phyloP scores from a whole-genome alignment of 1,284 basidiomycete species.

The Termitomyces sp. region DNA sequence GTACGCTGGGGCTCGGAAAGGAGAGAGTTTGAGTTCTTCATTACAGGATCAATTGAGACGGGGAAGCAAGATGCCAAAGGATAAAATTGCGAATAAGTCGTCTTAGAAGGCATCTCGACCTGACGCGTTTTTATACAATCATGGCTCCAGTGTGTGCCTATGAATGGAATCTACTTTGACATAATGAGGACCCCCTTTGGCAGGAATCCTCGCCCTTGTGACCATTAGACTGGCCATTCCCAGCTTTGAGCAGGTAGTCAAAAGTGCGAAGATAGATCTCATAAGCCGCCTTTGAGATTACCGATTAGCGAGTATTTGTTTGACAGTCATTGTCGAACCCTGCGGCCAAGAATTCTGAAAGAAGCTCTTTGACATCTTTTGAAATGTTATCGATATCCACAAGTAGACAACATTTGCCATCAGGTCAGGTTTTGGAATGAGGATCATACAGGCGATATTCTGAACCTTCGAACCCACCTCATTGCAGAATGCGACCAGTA shows the following conservation, averaged over 20 bases:
- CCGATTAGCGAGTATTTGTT: constrained; percentile 26
- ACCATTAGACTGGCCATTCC: constrained; percentile 19
- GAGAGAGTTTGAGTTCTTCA: constrained; percentile 6
- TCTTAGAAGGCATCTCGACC: constrained; percentile 6
- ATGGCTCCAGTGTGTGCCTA: constrained; percentile 19
- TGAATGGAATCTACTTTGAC: constrained; percentile 14
- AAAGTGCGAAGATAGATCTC: constrained; percentile 22
- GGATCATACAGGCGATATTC: constrained; percentile 8
- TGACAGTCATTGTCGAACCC: constrained; percentile 20
- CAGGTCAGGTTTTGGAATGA: constrained; percentile 17
- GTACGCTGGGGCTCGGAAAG: not conserved
- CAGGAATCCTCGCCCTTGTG: constrained; percentile 24
- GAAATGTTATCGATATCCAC: constrained; percentile 20
- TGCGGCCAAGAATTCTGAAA: constrained; percentile 16
- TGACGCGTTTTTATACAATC: constrained; percentile 24
- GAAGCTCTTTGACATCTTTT: constrained; percentile 22
- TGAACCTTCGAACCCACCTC: constrained; percentile 18
- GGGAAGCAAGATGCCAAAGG: not conserved
- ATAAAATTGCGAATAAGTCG: not conserved
- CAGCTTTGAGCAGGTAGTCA: constrained; percentile 14
- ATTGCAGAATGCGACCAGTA: constrained; percentile 18
- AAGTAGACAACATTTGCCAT: constrained; percentile 14
- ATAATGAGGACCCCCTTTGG: constrained; percentile 19
- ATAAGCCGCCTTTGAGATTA: constrained; percentile 16
- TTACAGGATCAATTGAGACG: not conserved